Percentiles rank a stretch among this genome's conserved stretches.
phyloP scores from a whole-genome alignment of 805 yeast genomes.

The Pichia paraexigua region DNA sequence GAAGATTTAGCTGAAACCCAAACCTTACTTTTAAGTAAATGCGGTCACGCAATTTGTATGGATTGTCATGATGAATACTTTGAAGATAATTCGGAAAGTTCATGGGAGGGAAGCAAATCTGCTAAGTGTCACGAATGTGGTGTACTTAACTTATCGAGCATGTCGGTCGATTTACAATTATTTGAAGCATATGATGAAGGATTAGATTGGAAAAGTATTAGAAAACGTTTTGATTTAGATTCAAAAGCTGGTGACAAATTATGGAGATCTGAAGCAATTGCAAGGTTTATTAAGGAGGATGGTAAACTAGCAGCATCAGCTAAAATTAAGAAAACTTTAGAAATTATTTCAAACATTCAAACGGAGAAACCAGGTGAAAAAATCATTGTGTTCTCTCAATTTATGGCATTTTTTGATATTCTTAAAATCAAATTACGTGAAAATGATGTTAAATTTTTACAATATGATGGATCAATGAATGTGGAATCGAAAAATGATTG shows the following conservation, averaged over 20 bases:
- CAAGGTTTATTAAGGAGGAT: slow-evolving; percentile 25
- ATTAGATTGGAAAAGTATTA: slow-evolving; percentile 18
- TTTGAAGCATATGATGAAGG: slow-evolving; percentile 40
- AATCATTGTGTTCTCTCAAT: slow-evolving; percentile 77
- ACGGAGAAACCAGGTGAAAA: slow-evolving; percentile 55
- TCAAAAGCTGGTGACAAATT: slow-evolving; percentile 18
- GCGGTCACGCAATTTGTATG: slow-evolving; percentile 72
- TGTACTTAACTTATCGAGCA: slow-evolving; percentile 28
- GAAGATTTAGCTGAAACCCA: slow-evolving; percentile 41
- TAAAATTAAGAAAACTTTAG: slow-evolving; percentile 57
- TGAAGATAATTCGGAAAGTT: slow-evolving; percentile 34
- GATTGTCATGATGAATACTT: slow-evolving; percentile 48
- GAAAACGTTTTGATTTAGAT: slow-evolving; percentile 17
- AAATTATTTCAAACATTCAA: slow-evolving; percentile 46
- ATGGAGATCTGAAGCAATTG: slow-evolving; percentile 23
- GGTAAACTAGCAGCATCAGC: slow-evolving; percentile 54
- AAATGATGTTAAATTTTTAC: slow-evolving; percentile 40
- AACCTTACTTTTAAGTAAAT: slow-evolving; percentile 41
- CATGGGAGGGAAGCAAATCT: slow-evolving; percentile 24
- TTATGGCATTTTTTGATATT: slow-evolving; percentile 70
- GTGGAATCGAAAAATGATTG: slow-evolving; percentile 56
- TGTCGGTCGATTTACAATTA: slow-evolving; percentile 38
- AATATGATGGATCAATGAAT: slow-evolving; percentile 81
- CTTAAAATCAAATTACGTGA: slow-evolving; percentile 43
- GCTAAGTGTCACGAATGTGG: slow-evolving; percentile 55